Base-by-base conservation (phyloP, 805 yeast species). In the Diddensiella transvaalensis region DNA sequence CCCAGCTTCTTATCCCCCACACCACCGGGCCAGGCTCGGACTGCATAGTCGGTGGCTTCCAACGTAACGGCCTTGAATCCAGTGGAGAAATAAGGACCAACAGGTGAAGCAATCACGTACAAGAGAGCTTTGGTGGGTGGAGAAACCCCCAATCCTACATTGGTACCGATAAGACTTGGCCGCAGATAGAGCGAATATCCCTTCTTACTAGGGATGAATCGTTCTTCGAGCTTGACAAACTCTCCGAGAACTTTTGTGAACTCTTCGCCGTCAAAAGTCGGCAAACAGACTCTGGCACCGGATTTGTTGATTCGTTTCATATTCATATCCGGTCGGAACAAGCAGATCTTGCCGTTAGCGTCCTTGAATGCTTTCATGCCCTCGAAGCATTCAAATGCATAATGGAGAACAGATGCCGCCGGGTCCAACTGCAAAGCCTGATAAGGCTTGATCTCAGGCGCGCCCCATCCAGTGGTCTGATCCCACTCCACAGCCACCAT, bases 11-110 rank as follows among this genome's bases (percentile, higher is more conserved):
- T 84, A 79, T 91, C 85, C 71, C 99, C 99, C 60, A 82, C 89
- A 69, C 98, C 99, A 63, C 96, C 96, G 65, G 98, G 98, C 98
- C 98, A 91, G 24, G 99, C 98, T 74, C 99, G 86, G 29, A 90
- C 90, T 44, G 96, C 96, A 60, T 87, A 82, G 65, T 88, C 96
- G 30, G 96, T 90, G 57, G 98, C 97, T 72, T 91, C 96, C 56
- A 93, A 77, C 53, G 80, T 76, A 47, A 93, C 96, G 37, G 98
- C 96, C 72, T 90, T 89, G 81, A 91, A 91, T 17, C 98, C 97
- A 17, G 96, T 85, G 62, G 85, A 77, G 72, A 85, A 88, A 78
- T 91, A 93, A 22, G 98, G 97, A 44, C 98, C 98, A 24, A 91
- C 98, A 23, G 98, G 98, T 15, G 96, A 87, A 39, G 91, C 85